Evolutionary conservation across 1,284 basidiomycete genomes (phyloP), one percentile per base, ranked within the genome.

Genomic region (Polyporus tsugae): DNA sequence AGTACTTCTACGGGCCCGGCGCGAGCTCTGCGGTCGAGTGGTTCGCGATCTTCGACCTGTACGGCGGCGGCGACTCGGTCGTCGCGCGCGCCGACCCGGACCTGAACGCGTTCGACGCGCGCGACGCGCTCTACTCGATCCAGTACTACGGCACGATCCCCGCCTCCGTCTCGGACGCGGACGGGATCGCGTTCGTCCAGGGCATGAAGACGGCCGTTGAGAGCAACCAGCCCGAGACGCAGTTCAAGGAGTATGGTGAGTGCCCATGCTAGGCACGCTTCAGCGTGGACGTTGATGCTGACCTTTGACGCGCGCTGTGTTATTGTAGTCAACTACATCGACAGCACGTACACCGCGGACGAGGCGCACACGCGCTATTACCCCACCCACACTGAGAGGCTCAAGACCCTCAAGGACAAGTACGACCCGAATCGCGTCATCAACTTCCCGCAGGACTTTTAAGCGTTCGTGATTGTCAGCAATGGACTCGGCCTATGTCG

Each of bases 111-210:
- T 67, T 64, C 58, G 38, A 67, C 49, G 66, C 38, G 25, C 66
- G 66, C 49, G 59, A 67, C 49, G 62, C 66, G 57, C 66, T 67
- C 11, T 67, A 67, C 58, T 60, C 62, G 38, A 67, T 67, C 62
- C 66, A 64, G 62, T 67, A 67, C 62, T 67, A 67, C 58, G 66
- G 66, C 46, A 64, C 66, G 62, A 67, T 67, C 57, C 66, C 66
- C 17, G n/a, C 17, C 6, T 35, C 39, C 6, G 66, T 67, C 17
- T 44, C 62, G 15, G 62, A 63, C 41, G 62, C 66, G 39, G 62
- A 67, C 39, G 66, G 58, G 19, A 64, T 67, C 29, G 55, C 42
- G 59, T 67, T 67, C 66, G 61, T 67, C 49, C 66, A 64, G 46
- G 66, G 62, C 57, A 67, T 67, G 66, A 63, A 64, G 62, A 49